phyloP scores from a whole-genome alignment of 1,284 basidiomycete species.

The Cutaneotrichosporon arboriforme region DNA sequence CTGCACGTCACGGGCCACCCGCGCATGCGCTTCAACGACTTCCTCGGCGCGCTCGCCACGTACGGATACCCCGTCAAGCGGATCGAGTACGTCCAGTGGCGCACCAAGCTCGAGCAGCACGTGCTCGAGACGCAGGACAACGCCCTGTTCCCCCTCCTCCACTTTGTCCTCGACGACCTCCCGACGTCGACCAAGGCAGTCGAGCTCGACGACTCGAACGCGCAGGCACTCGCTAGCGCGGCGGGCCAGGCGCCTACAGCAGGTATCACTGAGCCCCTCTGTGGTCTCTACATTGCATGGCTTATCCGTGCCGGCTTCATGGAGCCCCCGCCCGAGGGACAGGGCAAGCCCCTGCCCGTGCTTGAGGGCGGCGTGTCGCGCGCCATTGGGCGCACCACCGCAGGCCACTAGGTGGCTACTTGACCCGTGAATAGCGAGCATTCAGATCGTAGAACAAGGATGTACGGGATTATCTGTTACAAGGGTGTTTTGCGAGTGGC shows the following conservation, averaged over 20 bases:
- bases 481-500: too few relatives aligned
- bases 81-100: constrained; percentile 89
- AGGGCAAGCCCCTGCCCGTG: constrained; percentile 39
- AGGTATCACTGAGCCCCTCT: constrained; percentile 69
- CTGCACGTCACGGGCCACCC: constrained; percentile 86
- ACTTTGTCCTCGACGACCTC: constrained; percentile 95
- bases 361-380: constrained; percentile 42
- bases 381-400: constrained; percentile 48
- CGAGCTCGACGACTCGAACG: constrained; percentile 83
- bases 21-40: constrained; percentile 80
- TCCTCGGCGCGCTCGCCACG: constrained; percentile 66
- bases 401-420: constrained; percentile 20
- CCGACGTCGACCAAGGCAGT: constrained; percentile 95
- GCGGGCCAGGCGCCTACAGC: constrained; percentile 52
- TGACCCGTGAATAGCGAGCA: neutral
- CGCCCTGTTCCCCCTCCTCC: constrained; percentile 91
- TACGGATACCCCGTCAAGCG: constrained; percentile 77
- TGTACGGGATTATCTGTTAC: too few relatives aligned
- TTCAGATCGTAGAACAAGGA: neutral
- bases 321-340: constrained; percentile 54
- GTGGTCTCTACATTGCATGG: constrained; percentile 94
- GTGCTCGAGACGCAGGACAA: constrained; percentile 92
- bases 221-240: constrained; percentile 59
- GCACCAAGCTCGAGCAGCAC: constrained; percentile 86
- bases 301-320: constrained; percentile 82